Conservation (phyloP, 2,329 filamentous ascomycete genomes). For the Penicillium frequentans region DNA sequence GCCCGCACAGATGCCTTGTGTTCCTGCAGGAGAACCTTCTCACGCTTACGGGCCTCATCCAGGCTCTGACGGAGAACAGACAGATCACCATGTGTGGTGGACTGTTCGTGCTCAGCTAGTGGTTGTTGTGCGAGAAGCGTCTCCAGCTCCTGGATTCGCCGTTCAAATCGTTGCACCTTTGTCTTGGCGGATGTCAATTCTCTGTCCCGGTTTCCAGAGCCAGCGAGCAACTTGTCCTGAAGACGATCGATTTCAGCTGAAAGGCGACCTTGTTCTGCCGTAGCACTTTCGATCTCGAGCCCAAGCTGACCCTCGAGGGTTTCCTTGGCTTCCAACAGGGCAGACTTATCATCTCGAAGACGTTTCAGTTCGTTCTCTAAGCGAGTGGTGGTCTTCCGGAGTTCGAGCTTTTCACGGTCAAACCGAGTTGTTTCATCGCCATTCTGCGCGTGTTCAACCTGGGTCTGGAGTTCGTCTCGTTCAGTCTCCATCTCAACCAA, state of each 20-base stretch:
- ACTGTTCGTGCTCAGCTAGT: constrained; percentile 32
- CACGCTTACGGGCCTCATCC: constrained; percentile 63
- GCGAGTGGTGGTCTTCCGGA: constrained; percentile 66
- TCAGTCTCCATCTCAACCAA: constrained; percentile 63
- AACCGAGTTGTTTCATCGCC: constrained; percentile 60
- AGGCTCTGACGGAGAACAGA: constrained; percentile 64
- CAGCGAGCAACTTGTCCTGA: constrained; percentile 51
- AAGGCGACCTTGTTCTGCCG: constrained; percentile 64
- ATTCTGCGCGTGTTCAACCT: constrained; percentile 57
- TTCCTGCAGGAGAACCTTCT: constrained; percentile 62
- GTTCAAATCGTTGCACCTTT: constrained; percentile 66
- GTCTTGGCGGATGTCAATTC: constrained; percentile 56
- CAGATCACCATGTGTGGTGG: constrained; percentile 49
- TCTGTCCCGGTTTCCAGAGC: constrained; percentile 45
- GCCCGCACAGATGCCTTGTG: constrained; percentile 63
- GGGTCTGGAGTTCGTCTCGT: constrained; percentile 64
- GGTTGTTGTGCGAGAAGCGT: constrained; percentile 57
- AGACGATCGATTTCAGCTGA: constrained; percentile 50
- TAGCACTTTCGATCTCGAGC: constrained; percentile 65
- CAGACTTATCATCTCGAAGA: constrained; percentile 63
- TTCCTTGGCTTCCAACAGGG: constrained; percentile 57
- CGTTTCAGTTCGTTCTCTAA: constrained; percentile 67
- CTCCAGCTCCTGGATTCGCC: constrained; percentile 51
- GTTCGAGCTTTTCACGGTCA: constrained; percentile 68
- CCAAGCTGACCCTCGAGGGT: constrained; percentile 64